Conservation (phyloP, 805 yeast genomes). For the Nakazawaea wickerhamii region DNA sequence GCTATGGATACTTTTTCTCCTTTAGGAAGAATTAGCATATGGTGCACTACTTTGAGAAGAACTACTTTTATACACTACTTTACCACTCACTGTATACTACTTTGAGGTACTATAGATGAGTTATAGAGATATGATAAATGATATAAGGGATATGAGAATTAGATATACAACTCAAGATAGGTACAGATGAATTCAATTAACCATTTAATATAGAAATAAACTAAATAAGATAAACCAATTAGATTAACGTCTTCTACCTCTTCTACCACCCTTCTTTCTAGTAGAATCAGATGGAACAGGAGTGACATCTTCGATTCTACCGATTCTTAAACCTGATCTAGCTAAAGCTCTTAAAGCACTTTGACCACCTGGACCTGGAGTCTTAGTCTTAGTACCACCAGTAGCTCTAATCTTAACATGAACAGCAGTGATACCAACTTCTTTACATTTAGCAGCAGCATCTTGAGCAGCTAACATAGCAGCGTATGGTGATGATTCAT, state of each 20-base stretch:
- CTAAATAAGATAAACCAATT: conserved; percentile 2
- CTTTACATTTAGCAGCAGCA: conserved; percentile 98
- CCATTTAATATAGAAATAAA: neutral
- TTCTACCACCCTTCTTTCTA: conserved; percentile 99
- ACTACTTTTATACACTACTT: too few species aligned
- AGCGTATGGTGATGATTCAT: conserved; percentile 99
- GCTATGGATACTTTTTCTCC: too few species aligned
- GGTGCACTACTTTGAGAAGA: too few species aligned
- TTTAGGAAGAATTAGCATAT: too few species aligned
- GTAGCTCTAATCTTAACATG: conserved; percentile 99
- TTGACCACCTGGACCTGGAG: conserved; percentile 99
- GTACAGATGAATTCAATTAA: neutral
- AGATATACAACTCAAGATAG: too few species aligned
- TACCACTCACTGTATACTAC: too few species aligned
- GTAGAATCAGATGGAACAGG: conserved; percentile 99
- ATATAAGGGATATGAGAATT: too few species aligned
- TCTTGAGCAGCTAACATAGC: conserved; percentile 99
- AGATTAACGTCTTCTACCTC: conserved; percentile 93
- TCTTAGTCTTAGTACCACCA: conserved; percentile 99
- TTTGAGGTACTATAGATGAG: too few species aligned
- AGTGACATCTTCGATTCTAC: conserved; percentile 99
- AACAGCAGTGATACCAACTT: conserved; percentile 99
- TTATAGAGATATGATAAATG: too few species aligned
- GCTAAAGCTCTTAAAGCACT: conserved; percentile 98
- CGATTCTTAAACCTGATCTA: conserved; percentile 99